Evolutionary conservation across 306 rosid genomes (phyloP).

Genomic region (Rubus parviflorus): DNA sequence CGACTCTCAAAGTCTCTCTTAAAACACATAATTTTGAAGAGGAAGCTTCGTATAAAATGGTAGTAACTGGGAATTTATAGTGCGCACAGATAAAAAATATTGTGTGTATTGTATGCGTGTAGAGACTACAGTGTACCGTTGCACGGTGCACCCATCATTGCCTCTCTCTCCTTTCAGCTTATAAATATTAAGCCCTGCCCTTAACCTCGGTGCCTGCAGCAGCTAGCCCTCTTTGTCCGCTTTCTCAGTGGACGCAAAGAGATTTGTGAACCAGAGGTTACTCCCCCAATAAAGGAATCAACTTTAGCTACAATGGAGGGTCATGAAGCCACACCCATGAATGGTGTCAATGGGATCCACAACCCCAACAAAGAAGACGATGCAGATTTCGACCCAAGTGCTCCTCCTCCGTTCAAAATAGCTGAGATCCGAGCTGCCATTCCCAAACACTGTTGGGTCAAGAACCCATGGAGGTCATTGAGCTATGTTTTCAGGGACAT

Average conservation of each 20-base stretch:
- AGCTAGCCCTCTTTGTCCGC: conserved; percentile 19
- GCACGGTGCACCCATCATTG: background rate
- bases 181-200: conserved; percentile 10
- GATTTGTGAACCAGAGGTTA: background rate
- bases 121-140: background rate
- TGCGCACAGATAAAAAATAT: too few species aligned
- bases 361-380: background rate
- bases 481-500: conserved; percentile 69
- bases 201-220: conserved; percentile 7
- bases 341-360: conserved; percentile 11
- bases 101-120: conserved; percentile 4
- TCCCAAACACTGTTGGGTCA: conserved; percentile 88
- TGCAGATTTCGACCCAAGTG: conserved; percentile 68
- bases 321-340: background rate
- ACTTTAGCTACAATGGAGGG: conserved; percentile 21
- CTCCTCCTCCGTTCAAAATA: conserved; percentile 82
- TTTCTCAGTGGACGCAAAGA: conserved; percentile 14
- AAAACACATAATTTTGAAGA: background rate
- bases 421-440: conserved; percentile 86
- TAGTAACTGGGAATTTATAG: background rate
- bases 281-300: conserved; percentile 1
- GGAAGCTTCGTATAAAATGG: background rate
- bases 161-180: background rate
- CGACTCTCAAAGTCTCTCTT: background rate
- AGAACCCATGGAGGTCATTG: conserved; percentile 73